These are phyloP conservation scores for Solanum infundibuliforme DNA, from an alignment of 257 asterid species.

Conservation along the genomic window DNA sequence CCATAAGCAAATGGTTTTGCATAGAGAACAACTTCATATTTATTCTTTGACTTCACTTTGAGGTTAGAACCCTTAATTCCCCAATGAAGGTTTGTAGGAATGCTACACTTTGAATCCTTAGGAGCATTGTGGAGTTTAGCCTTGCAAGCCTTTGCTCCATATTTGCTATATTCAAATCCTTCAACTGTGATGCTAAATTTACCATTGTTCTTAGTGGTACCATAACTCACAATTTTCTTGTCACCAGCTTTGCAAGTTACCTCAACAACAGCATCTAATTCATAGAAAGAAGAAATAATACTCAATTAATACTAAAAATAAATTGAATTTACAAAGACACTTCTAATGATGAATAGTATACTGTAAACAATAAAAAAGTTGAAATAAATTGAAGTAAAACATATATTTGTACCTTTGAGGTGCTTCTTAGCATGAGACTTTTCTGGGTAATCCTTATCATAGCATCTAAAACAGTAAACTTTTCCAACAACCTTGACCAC, in stretches of 20 bases:
- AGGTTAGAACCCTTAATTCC: slow-evolving; percentile 21
- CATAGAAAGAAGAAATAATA: background rate
- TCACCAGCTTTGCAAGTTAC: slow-evolving; percentile 19
- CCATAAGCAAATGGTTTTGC: slow-evolving; percentile 25
- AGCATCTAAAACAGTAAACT: slow-evolving; percentile 19
- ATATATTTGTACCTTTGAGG: slow-evolving; percentile 14
- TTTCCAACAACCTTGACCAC: slow-evolving; percentile 23
- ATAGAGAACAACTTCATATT: slow-evolving; percentile 18
- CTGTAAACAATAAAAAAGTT: background rate
- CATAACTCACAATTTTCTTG: slow-evolving; percentile 14
- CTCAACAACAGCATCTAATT: slow-evolving; percentile 14
- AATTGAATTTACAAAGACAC: background rate
- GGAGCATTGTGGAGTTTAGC: slow-evolving; percentile 22
- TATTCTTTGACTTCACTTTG: slow-evolving; percentile 17
- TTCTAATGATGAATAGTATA: background rate
- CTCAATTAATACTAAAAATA: background rate
- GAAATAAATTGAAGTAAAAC: background rate
- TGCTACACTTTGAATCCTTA: slow-evolving; percentile 15
- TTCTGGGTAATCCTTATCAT: slow-evolving; percentile 5
- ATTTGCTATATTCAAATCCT: slow-evolving; percentile 18
- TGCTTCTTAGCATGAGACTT: slow-evolving; percentile 20
- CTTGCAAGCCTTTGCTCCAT: slow-evolving; percentile 24
- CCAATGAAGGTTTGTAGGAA: slow-evolving; percentile 14
- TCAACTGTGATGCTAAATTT: slow-evolving; percentile 14
- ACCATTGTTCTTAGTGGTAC: slow-evolving; percentile 21